Conservation (phyloP, 2,329 filamentous ascomycete species). For the Penicillium brasilianum region DNA sequence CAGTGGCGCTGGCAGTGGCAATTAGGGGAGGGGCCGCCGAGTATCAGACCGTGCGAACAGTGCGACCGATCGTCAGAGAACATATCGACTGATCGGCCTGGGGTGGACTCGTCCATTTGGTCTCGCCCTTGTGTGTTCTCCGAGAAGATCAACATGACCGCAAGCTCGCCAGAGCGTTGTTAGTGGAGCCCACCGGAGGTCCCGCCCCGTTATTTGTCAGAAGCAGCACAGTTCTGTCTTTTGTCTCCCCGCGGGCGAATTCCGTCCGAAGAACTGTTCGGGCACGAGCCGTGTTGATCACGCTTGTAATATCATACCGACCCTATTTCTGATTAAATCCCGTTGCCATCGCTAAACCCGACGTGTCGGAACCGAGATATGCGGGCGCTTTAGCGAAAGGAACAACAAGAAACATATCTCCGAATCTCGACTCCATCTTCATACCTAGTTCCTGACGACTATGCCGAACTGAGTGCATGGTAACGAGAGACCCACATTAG, state of each 20-base stretch:
- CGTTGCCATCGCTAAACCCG: not conserved
- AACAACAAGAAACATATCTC: not conserved
- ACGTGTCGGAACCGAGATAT: not conserved
- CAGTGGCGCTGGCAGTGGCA: not conserved
- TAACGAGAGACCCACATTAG: not conserved
- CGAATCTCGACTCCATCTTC: not conserved
- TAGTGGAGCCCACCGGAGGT: conserved; percentile 4
- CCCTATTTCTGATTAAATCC: not conserved
- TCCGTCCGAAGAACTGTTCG: not conserved
- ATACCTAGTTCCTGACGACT: not conserved
- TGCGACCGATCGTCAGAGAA: not conserved
- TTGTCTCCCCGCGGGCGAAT: conserved; percentile 4
- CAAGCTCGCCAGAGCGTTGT: conserved; percentile 19
- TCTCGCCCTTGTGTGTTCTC: not conserved
- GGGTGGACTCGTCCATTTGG: conserved; percentile 8
- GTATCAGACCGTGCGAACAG: conserved; percentile 5
- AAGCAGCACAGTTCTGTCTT: not conserved
- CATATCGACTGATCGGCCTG: conserved; percentile 16
- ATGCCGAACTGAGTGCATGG: not conserved
- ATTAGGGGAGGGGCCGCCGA: not conserved
- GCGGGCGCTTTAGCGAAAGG: not conserved
- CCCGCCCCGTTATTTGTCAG: conserved; percentile 2
- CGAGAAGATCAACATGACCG: not conserved
- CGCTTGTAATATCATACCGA: not conserved
- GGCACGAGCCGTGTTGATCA: not conserved